Evolutionary conservation across 306 rosid genomes (phyloP).

Genomic region (Sesbania bispinosa): DNA sequence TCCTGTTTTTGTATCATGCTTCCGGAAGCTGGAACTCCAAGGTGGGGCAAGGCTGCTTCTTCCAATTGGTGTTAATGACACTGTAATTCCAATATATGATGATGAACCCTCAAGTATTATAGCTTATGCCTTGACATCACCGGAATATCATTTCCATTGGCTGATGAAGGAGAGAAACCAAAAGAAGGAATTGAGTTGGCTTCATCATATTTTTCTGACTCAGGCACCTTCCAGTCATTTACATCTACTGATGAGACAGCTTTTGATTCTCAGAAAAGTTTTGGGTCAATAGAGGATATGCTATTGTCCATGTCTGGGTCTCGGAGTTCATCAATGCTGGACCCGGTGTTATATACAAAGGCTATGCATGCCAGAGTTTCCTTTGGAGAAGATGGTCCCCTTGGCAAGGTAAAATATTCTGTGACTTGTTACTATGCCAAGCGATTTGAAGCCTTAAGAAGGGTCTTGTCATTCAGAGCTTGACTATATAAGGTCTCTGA

Average conservation of each 20-base stretch:
- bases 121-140: conserved; percentile 61
- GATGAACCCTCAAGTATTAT: conserved; percentile 84
- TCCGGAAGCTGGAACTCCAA: conserved; percentile 60
- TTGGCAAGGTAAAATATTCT: conserved; percentile 59
- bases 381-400: conserved; percentile 71
- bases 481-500: conserved; percentile 70
- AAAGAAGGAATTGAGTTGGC: conserved; percentile 41
- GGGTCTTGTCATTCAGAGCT: conserved; percentile 78
- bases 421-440: conserved; percentile 75
- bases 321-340: conserved; percentile 46
- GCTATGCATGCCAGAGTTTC: conserved; percentile 71
- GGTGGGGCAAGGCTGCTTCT: conserved; percentile 68
- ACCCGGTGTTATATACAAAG: conserved; percentile 51
- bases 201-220: conserved; percentile 43
- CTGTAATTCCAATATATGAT: conserved; percentile 74
- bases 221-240: conserved; percentile 39
- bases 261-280: conserved; percentile 49
- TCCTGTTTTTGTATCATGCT: conserved; percentile 60
- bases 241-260: conserved; percentile 42
- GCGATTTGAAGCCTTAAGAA: conserved; percentile 74
- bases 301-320: conserved; percentile 48
- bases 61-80: conserved; percentile 62
- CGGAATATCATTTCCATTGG: conserved; percentile 48
- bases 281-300: conserved; percentile 56
- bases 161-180: conserved; percentile 52